Conservation (phyloP, 164 flowering plant genomes). For the Sextonia rubra region DNA sequence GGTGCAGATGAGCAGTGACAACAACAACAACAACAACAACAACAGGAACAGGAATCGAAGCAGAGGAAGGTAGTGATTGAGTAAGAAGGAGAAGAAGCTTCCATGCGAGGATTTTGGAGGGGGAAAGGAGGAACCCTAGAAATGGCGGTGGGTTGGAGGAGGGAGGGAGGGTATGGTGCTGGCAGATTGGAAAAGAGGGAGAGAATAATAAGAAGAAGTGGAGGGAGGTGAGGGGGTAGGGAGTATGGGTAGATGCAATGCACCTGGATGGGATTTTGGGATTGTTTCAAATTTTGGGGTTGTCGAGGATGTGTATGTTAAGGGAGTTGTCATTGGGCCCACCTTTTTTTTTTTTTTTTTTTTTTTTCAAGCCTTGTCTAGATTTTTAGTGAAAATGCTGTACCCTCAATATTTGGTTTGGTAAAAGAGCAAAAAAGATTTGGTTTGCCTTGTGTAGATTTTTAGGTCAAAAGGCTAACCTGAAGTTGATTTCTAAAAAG, state of each 20-base stretch:
- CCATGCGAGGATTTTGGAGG: background rate
- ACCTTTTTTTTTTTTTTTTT: too few species aligned
- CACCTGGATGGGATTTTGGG: slow-evolving; percentile 5
- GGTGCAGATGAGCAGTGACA: slow-evolving; percentile 32
- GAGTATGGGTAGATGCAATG: background rate
- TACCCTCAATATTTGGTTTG: too few species aligned
- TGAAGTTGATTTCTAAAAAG: too few species aligned
- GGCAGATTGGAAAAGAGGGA: background rate
- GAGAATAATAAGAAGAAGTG: background rate
- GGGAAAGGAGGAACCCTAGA: background rate
- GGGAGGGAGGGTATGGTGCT: background rate
- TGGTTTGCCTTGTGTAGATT: too few species aligned
- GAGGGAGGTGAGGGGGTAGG: background rate
- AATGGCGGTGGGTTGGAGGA: background rate
- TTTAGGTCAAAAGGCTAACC: too few species aligned
- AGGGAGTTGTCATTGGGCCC: too few species aligned
- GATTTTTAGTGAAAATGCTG: too few species aligned
- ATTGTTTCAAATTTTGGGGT: background rate
- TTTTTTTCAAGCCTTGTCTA: too few species aligned
- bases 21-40: slow-evolving; percentile 37
- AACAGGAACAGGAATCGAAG: slow-evolving; percentile 16
- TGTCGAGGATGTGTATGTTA: background rate
- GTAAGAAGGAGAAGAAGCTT: background rate
- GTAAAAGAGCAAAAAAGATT: too few species aligned
- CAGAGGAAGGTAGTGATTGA: slow-evolving; percentile 1